These are phyloP conservation scores for Scolecobasidium constrictum DNA, from an alignment of 2,329 filamentous ascomycete species.

Conservation along the genomic window DNA sequence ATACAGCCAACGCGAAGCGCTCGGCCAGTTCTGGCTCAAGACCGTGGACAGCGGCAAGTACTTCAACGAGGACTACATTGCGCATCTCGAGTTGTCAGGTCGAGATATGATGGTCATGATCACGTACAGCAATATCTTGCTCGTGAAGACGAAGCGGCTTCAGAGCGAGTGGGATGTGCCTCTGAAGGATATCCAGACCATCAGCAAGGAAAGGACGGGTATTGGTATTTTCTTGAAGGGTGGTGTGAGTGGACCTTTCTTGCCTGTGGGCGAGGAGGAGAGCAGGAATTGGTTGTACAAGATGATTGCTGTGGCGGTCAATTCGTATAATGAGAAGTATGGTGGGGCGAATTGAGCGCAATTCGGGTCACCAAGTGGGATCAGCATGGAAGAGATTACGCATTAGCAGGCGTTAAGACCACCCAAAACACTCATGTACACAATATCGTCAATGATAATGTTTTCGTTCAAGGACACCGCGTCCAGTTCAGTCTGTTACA, in stretches of 20 bases:
- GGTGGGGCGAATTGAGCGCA: slow-evolving; percentile 35
- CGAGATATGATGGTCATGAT: slow-evolving; percentile 74
- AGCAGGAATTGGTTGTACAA: slow-evolving; percentile 55
- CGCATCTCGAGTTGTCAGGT: slow-evolving; percentile 80
- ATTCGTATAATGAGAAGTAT: slow-evolving; percentile 57
- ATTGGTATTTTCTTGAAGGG: slow-evolving; percentile 82
- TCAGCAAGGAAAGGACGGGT: slow-evolving; percentile 90
- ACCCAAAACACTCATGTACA: too few relatives aligned
- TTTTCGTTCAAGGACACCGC: too few relatives aligned
- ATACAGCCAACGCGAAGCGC: slow-evolving; percentile 86
- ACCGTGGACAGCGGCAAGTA: slow-evolving; percentile 95
- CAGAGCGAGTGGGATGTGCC: slow-evolving; percentile 93
- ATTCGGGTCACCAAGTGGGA: too few relatives aligned
- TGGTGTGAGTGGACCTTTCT: slow-evolving; percentile 86
- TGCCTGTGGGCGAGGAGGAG: slow-evolving; percentile 85
- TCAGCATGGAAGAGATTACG: too few relatives aligned
- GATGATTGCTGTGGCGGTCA: slow-evolving; percentile 56
- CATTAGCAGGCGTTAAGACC: too few relatives aligned
- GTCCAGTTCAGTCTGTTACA: too few relatives aligned
- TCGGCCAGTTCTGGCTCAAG: slow-evolving; percentile 98
- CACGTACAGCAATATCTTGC: slow-evolving; percentile 61
- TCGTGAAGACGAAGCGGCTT: slow-evolving; percentile 77
- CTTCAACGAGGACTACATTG: slow-evolving; percentile 96
- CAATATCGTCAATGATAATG: too few relatives aligned
- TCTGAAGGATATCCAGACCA: slow-evolving; percentile 91